These are phyloP conservation scores for Parascedosporium putredinis DNA, from an alignment of 2,329 filamentous ascomycete species.

Conservation along the genomic window DNA sequence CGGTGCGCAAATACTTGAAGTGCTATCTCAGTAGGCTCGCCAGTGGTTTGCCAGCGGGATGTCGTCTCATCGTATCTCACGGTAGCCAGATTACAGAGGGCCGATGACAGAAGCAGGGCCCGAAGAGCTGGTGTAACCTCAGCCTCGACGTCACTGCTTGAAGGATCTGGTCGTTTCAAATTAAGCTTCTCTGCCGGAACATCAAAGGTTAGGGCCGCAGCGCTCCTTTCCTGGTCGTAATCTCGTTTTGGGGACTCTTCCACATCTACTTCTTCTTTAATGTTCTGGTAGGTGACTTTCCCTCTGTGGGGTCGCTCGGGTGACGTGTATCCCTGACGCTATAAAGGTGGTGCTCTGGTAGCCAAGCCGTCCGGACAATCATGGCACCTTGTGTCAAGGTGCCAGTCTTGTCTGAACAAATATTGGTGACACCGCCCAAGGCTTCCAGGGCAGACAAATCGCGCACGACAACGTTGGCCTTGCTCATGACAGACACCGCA, in stretches of 20 bases:
- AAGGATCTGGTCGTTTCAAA: conserved; percentile 20
- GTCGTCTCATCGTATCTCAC: conserved; percentile 44
- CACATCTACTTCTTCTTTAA: conserved; percentile 19
- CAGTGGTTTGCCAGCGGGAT: conserved; percentile 53
- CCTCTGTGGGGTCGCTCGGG: conserved; percentile 51
- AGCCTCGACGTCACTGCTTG: conserved; percentile 25
- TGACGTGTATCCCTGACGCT: conserved; percentile 51
- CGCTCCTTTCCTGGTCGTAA: conserved; percentile 48
- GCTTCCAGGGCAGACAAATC: conserved; percentile 59
- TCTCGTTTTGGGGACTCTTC: conserved; percentile 33
- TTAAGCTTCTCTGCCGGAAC: conserved; percentile 47
- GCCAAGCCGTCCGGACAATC: conserved; percentile 58
- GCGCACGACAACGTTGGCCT: conserved; percentile 53
- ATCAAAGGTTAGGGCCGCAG: conserved; percentile 51
- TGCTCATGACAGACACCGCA: conserved; percentile 53
- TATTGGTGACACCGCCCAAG: conserved; percentile 60
- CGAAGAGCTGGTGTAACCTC: conserved; percentile 39
- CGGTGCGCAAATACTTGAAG: conserved; percentile 65
- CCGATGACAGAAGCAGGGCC: conserved; percentile 42
- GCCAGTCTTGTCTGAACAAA: conserved; percentile 66
- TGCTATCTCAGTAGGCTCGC: conserved; percentile 66
- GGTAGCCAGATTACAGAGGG: conserved; percentile 56
- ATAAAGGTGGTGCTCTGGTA: conserved; percentile 46
- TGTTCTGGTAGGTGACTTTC: conserved; percentile 37
- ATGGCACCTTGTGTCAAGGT: conserved; percentile 60